Evolutionary conservation across 306 rosid genomes (phyloP).

Genomic region (Dicorynia guianensis): DNA sequence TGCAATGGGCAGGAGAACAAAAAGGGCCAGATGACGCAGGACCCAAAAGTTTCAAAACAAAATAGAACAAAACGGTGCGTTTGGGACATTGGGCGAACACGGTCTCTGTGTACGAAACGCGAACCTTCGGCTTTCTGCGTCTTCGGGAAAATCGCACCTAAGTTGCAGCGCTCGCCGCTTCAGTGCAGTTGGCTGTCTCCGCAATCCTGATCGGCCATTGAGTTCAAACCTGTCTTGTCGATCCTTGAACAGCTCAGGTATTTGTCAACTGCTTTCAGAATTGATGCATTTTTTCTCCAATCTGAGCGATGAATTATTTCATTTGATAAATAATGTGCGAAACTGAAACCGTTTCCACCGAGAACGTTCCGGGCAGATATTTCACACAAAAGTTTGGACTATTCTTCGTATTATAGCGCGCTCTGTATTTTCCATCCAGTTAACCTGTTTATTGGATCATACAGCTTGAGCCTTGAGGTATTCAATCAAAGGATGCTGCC

Average conservation of each 20-base stretch:
- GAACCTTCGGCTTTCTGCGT: background rate
- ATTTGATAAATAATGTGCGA: background rate
- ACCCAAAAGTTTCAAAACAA: background rate
- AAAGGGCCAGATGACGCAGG: background rate
- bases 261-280: background rate
- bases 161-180: background rate
- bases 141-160: background rate
- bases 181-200: background rate
- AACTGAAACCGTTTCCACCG: background rate
- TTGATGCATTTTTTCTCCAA: background rate
- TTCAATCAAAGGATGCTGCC: background rate
- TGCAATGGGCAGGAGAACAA: too few relatives aligned
- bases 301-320: background rate
- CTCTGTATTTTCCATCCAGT: background rate
- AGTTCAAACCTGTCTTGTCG: background rate
- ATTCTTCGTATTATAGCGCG: background rate
- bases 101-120: background rate
- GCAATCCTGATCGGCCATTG: background rate
- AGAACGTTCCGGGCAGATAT: background rate
- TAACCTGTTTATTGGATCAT: background rate
- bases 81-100: background rate
- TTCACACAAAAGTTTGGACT: background rate
- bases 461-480: background rate
- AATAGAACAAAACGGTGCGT: background rate
- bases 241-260: constrained; percentile 1